Conservation (phyloP, 164 flowering plant species). For the Vitis riparia region DNA sequence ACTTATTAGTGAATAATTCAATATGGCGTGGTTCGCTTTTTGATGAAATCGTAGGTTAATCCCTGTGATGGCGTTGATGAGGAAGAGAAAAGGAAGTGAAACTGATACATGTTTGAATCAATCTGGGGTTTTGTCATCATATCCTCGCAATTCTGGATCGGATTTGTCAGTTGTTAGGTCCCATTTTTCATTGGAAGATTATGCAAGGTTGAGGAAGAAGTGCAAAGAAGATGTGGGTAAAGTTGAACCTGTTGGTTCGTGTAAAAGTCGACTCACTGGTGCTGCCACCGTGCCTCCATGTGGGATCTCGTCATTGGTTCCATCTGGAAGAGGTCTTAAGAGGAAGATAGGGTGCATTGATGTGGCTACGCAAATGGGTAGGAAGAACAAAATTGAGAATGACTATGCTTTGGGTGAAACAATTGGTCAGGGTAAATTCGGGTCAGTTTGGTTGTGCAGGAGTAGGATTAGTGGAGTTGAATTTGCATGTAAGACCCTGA, state of each 20-base stretch:
- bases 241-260: conserved; percentile 30
- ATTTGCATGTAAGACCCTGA: conserved; percentile 76
- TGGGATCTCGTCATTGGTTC: conserved; percentile 49
- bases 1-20: neutral
- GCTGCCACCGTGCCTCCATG: conserved; percentile 77
- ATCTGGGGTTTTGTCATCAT: conserved; percentile 15
- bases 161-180: conserved; percentile 37
- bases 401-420: conserved; percentile 55
- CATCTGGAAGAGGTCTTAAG: conserved; percentile 76
- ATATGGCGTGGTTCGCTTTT: neutral
- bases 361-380: conserved; percentile 59
- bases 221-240: conserved; percentile 56
- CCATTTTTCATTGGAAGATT: conserved; percentile 72
- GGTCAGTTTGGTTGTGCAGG: conserved; percentile 72
- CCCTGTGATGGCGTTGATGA: conserved; percentile 34
- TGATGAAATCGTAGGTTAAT: neutral
- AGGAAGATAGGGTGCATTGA: conserved; percentile 98
- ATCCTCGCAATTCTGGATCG: conserved; percentile 16
- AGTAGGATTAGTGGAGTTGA: conserved; percentile 56
- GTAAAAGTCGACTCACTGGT: conserved; percentile 58
- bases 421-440: conserved; percentile 86
- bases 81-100: conserved; percentile 73
- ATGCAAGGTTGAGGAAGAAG: conserved; percentile 61
- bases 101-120: conserved; percentile 20
- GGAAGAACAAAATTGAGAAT: conserved; percentile 85